phyloP scores from a whole-genome alignment of 2,329 filamentous ascomycete genomes.

The Colletotrichum phormii region DNA sequence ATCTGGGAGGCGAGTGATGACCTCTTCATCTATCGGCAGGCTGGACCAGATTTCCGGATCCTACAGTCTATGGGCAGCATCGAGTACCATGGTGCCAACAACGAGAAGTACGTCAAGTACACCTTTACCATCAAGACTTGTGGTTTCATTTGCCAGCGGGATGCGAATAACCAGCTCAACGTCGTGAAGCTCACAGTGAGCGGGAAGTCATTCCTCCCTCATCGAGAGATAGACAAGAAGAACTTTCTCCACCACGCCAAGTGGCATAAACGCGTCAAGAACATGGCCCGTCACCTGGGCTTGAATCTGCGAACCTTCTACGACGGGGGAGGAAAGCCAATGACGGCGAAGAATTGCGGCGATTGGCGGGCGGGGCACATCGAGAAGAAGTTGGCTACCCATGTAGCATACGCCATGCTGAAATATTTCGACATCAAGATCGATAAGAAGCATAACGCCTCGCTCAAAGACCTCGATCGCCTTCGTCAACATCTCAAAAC shows the following conservation, averaged over 20 bases:
- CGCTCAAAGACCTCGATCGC: neutral
- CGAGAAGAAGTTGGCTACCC: slow-evolving; percentile 53
- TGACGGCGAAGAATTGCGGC: neutral
- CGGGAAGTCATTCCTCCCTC: neutral
- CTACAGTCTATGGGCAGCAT: neutral
- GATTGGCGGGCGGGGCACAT: slow-evolving; percentile 48
- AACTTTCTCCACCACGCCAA: slow-evolving; percentile 43
- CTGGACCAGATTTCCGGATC: neutral
- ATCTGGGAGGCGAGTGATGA: neutral
- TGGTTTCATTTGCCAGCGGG: neutral
- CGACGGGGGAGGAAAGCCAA: slow-evolving; percentile 38
- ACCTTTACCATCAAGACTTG: neutral
- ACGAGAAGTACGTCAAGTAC: neutral
- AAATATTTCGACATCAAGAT: neutral
- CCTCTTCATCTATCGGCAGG: neutral
- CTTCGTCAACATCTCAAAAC: neutral
- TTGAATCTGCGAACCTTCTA: slow-evolving; percentile 45
- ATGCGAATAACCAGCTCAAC: accelerated
- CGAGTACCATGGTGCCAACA: accelerated
- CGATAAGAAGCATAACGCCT: neutral
- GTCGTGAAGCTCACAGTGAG: neutral
- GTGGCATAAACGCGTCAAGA: slow-evolving; percentile 47
- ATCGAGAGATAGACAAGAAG: accelerated
- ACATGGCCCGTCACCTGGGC: slow-evolving; percentile 44
- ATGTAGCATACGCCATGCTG: slow-evolving; percentile 46